Conservation (phyloP, 2,329 filamentous ascomycete species). For the Cladosporium sp. region DNA sequence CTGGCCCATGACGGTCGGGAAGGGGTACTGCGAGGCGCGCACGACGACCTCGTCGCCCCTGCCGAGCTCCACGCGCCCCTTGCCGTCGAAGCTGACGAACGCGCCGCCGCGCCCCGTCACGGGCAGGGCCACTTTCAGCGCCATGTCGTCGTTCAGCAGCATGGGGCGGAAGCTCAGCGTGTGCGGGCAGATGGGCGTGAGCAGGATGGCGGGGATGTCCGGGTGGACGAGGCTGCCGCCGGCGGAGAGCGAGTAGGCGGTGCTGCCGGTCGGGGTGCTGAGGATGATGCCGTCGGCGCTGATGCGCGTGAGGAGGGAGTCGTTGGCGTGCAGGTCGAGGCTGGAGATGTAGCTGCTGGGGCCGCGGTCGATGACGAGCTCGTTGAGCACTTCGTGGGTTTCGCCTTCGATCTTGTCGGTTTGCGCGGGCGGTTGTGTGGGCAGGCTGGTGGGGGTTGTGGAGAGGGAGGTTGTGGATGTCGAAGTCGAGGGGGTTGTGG, state of each 20-base stretch:
- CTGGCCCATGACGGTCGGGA: conserved; percentile 88
- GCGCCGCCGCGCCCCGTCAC: conserved; percentile 81
- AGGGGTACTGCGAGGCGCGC: conserved; percentile 90
- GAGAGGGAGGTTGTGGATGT: conserved; percentile 27
- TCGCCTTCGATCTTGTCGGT: conserved; percentile 75
- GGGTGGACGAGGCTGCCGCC: conserved; percentile 94
- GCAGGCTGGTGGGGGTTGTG: conserved; percentile 22
- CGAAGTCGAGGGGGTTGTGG: conserved; percentile 22
- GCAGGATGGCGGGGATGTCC: conserved; percentile 90
- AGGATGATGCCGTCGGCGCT: conserved; percentile 98
- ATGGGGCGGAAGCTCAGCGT: conserved; percentile 95
- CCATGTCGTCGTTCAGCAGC: conserved; percentile 92
- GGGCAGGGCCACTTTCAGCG: conserved; percentile 82
- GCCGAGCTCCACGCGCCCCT: conserved; percentile 85
- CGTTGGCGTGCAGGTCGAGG: conserved; percentile 90
- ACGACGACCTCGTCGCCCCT: conserved; percentile 96
- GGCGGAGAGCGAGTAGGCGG: conserved; percentile 91
- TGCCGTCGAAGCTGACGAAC: conserved; percentile 96
- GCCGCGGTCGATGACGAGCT: conserved; percentile 95
- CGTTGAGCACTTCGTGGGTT: conserved; percentile 96
- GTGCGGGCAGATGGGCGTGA: conserved; percentile 96
- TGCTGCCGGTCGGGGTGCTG: conserved; percentile 83
- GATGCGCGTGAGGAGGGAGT: conserved; percentile 88
- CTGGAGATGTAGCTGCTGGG: conserved; percentile 96
- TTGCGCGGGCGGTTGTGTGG: conserved; percentile 28